Evolutionary conservation across 345 rosid species (phyloP).

Genomic region (Eucalyptus decipiens): DNA sequence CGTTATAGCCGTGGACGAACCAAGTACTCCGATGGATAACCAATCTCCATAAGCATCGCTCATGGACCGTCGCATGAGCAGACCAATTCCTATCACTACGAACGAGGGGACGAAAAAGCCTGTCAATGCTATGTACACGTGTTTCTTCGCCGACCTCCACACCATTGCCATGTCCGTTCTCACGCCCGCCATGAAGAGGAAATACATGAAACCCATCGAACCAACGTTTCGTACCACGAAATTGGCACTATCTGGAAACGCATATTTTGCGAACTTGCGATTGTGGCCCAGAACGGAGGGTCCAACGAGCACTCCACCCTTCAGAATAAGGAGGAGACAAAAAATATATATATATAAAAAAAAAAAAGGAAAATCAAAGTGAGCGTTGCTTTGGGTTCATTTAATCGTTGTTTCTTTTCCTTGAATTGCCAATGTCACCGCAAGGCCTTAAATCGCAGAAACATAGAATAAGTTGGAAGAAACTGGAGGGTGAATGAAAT

Average conservation of each 20-base stretch:
- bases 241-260: conserved; percentile 30
- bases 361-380: background rate
- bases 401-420: background rate
- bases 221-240: conserved; percentile 46
- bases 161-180: conserved; percentile 31
- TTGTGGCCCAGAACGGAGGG: conserved; percentile 55
- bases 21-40: conserved; percentile 18
- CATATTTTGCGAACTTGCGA: conserved; percentile 2
- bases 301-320: conserved; percentile 80
- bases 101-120: conserved; percentile 18
- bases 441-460: background rate
- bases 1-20: conserved; percentile 13
- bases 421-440: background rate
- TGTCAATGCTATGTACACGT: conserved; percentile 12
- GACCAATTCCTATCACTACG: background rate
- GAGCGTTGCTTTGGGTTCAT: background rate
- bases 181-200: conserved; percentile 40
- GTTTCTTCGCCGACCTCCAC: conserved; percentile 24
- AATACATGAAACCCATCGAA: conserved; percentile 37
- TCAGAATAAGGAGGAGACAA: background rate
- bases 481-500: background rate
- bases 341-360: too few species aligned
- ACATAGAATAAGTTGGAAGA: too few species aligned
- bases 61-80: conserved; percentile 10
- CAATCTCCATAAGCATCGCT: background rate